Percentiles rank a stretch among this genome's conserved stretches.
phyloP scores from a whole-genome alignment of 139 green algal genomes.

The Micractinium conductrix region DNA sequence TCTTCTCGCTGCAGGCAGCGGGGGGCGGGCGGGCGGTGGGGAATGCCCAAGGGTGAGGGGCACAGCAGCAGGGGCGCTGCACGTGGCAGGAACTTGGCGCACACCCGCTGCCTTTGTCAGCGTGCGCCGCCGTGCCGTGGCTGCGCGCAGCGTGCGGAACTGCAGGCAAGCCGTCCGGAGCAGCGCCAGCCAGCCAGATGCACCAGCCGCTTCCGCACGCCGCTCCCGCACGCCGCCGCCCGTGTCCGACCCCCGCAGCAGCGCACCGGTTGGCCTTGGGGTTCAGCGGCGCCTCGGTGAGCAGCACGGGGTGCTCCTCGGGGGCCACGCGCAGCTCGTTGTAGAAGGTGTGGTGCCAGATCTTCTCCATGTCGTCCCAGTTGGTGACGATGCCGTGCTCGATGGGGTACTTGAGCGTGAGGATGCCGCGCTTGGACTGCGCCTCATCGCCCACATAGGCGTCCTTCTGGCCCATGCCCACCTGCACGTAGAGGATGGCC shows the following conservation, averaged over 20 bases:
- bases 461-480: conserved; percentile 96
- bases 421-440: conserved; percentile 97
- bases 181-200: not conserved
- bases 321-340: conserved; percentile 99
- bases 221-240: too few species aligned
- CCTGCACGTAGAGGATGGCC: conserved; percentile 87
- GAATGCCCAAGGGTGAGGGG: too few species aligned
- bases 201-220: too few species aligned
- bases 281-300: conserved; percentile 99
- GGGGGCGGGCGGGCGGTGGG: not conserved
- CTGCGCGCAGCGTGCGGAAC: too few species aligned
- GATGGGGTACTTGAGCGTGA: conserved; percentile 98
- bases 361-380: conserved; percentile 99
- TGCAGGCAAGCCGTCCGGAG: too few species aligned
- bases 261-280: conserved; percentile 91
- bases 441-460: conserved; percentile 98
- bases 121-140: too few species aligned
- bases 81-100: not conserved
- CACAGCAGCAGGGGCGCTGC: not conserved
- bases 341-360: conserved; percentile 99
- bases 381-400: conserved; percentile 98
- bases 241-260: too few species aligned
- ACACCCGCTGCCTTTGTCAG: too few species aligned
- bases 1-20: conserved; percentile 63
- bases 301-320: conserved; percentile 98